Evolutionary conservation across 306 rosid species (phyloP).

Genomic region (Castanea sativa): DNA sequence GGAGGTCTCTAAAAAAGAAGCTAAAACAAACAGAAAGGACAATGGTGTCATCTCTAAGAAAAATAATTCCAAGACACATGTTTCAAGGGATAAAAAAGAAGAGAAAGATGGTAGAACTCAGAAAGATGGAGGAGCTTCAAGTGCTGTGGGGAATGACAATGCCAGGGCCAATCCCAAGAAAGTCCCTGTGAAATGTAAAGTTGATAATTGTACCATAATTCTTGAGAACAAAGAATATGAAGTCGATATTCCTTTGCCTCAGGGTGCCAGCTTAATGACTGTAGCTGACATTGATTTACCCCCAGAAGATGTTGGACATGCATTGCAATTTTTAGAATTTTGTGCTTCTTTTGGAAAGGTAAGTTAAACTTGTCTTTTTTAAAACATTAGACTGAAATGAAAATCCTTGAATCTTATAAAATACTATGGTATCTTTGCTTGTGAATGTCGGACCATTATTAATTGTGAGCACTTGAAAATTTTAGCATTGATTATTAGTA

Average conservation of each 20-base stretch:
- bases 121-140: too few species aligned
- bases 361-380: slow-evolving; percentile 3
- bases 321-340: slow-evolving; percentile 78
- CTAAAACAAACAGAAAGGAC: slow-evolving; percentile 23
- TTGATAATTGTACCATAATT: slow-evolving; percentile 17
- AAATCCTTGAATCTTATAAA: background rate
- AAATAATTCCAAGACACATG: slow-evolving; percentile 5
- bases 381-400: background rate
- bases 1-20: slow-evolving; percentile 15
- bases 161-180: slow-evolving; percentile 20
- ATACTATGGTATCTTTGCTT: background rate
- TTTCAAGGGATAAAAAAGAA: background rate
- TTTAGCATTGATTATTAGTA: background rate
- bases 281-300: slow-evolving; percentile 49
- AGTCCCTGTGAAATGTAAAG: background rate
- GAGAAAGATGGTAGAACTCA: background rate
- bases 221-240: slow-evolving; percentile 8
- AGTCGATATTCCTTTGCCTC: slow-evolving; percentile 45
- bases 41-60: slow-evolving; percentile 9
- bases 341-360: slow-evolving; percentile 75
- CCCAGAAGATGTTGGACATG: slow-evolving; percentile 63
- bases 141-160: slow-evolving; percentile 5
- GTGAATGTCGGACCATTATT: background rate
- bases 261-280: slow-evolving; percentile 39
- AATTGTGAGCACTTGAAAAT: background rate